Conservation (phyloP, 345 rosid species). For the Dovyalis caffra region DNA sequence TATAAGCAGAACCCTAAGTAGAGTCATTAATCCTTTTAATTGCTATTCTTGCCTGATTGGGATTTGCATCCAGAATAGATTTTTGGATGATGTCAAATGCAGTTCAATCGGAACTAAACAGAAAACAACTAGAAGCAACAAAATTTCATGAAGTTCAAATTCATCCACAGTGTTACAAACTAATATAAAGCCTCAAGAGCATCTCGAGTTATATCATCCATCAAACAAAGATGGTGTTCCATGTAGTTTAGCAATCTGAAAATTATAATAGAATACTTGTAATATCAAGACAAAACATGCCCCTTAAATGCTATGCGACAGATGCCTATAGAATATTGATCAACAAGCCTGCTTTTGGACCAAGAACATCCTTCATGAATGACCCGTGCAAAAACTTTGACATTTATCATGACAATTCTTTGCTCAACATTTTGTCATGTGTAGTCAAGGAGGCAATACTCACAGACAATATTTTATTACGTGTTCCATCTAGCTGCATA, state of each 20-base stretch:
- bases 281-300: background rate
- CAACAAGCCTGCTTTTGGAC: background rate
- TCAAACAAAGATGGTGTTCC: no score
- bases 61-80: background rate
- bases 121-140: no score
- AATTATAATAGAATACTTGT: background rate
- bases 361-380: background rate
- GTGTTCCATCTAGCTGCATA: conserved; percentile 91
- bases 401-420: background rate
- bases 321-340: background rate
- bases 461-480: conserved; percentile 87
- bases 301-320: background rate
- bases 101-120: background rate
- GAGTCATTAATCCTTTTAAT: background rate
- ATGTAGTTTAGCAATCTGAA: background rate
- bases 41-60: background rate
- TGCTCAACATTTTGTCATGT: background rate
- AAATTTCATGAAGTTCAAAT: background rate
- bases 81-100: background rate
- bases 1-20: no score
- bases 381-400: background rate
- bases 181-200: background rate
- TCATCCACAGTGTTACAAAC: no score
- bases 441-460: conserved; percentile 23
- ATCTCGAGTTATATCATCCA: background rate